These are phyloP conservation scores for Haberlea rhodopensis DNA, from an alignment of 257 asterid species.

Conservation along the genomic window DNA sequence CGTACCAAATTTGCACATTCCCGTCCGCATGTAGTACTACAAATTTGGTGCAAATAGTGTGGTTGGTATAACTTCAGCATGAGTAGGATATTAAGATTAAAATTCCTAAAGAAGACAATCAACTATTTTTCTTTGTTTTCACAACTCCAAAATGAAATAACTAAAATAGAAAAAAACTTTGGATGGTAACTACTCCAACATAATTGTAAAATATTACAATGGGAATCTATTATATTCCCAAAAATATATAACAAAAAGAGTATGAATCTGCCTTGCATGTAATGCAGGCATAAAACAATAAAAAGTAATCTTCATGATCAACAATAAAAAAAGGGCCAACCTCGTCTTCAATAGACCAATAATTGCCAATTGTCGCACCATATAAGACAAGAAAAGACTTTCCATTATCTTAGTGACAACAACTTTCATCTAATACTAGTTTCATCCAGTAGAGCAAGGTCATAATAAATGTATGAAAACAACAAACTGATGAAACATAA, in stretches of 20 bases:
- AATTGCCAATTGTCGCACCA: slow-evolving; percentile 7
- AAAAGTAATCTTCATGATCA: not conserved
- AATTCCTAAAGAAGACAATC: slow-evolving; percentile 10
- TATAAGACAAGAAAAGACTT: slow-evolving; percentile 9
- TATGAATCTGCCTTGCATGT: slow-evolving; percentile 2
- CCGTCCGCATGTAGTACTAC: slow-evolving; percentile 89
- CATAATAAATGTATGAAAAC: not conserved
- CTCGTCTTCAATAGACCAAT: slow-evolving; percentile 8
- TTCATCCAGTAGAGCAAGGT: too few relatives aligned
- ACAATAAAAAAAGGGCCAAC: not conserved
- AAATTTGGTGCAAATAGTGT: slow-evolving; percentile 33
- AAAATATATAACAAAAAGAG: not conserved
- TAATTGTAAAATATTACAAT: not conserved
- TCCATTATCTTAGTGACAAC: not conserved
- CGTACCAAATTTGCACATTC: slow-evolving; percentile 86
- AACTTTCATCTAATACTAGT: not conserved
- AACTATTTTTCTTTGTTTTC: slow-evolving; percentile 2
- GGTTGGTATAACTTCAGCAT: slow-evolving; percentile 8
- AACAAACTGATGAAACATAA: slow-evolving; percentile 20
- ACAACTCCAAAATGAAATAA: not conserved
- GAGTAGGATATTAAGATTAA: not conserved
- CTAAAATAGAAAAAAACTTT: not conserved
- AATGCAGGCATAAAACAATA: slow-evolving; percentile 9
- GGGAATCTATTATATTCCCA: too few relatives aligned
- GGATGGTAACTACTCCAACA: not conserved